Conservation (phyloP, 2,329 filamentous ascomycete species). For the Bipolaris zeicola region DNA sequence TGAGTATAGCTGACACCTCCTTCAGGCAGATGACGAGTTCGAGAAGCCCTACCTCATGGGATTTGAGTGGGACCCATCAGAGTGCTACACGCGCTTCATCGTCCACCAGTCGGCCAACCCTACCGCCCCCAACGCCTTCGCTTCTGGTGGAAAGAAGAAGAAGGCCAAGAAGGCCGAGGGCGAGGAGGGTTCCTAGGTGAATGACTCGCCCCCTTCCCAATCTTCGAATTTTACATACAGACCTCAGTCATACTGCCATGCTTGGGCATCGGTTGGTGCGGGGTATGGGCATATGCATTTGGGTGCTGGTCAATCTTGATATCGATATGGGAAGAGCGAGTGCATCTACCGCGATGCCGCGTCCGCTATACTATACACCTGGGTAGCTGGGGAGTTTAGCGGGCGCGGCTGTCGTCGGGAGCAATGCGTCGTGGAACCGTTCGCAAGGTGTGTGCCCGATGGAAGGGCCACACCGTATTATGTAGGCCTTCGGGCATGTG, state of each 20-base stretch:
- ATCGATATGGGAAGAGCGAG: constrained; percentile 45
- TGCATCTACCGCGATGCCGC: constrained; percentile 29
- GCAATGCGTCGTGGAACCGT: constrained; percentile 27
- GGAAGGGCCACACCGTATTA: constrained; percentile 26
- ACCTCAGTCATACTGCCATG: constrained; percentile 27
- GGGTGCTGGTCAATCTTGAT: constrained; percentile 36
- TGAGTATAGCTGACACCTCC: constrained; percentile 23
- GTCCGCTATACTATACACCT: constrained; percentile 20
- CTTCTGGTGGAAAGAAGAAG: constrained; percentile 48
- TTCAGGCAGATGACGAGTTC: constrained; percentile 82
- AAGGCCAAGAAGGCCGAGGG: constrained; percentile 46
- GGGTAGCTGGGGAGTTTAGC: constrained; percentile 20
- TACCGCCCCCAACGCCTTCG: constrained; percentile 49
- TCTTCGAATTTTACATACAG: constrained; percentile 37
- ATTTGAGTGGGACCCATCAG: constrained; percentile 95
- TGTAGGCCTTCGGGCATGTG: constrained; percentile 33
- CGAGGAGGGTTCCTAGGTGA: constrained; percentile 41
- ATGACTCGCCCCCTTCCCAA: constrained; percentile 46
- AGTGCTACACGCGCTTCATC: constrained; percentile 84
- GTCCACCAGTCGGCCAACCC: constrained; percentile 79
- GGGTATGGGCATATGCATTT: constrained; percentile 28
- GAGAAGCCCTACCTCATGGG: constrained; percentile 85
- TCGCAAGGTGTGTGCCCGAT: constrained; percentile 26
- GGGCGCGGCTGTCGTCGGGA: constrained; percentile 21
- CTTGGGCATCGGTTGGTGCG: constrained; percentile 29